Evolutionary conservation across 306 rosid genomes (phyloP), one percentile per base, ranked within the genome.

Genomic region (Nissolia schottii): DNA sequence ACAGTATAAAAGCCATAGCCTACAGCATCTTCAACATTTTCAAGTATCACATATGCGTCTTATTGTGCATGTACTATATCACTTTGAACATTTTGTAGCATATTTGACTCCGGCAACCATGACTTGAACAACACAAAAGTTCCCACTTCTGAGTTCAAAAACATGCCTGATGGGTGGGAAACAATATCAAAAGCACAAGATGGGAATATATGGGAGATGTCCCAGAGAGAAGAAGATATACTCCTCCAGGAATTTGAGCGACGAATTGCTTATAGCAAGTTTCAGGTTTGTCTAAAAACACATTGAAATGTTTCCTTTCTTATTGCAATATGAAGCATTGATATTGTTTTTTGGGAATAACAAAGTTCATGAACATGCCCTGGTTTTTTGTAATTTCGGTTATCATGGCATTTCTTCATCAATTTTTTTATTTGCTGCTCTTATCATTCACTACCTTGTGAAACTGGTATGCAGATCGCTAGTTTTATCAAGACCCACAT

Each of bases 131-230:
- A 77, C 56, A 71, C 90, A 11, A 80, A 83, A 51, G 83, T 77
- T 62, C 88, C 85, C 18, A 82, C 85, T 64, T 69, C 86, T 1
- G 95, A 91, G 69, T 81, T 87, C 72, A 91, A 90, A 86, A 85
- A 84, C 85, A 82, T 77, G 78, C 98, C 98, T 19, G 98, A 91
- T 67, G 98, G 98, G 25, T 91, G 98, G 98, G 98, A 94, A 76
- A 89, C 98, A n/a, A 76, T 87, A 25, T 72, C 90, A 5, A 94
- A 89, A 79, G 59, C 82, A 54, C 82, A 77, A 28, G 96, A 91
- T 63, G 97, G 92, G 62, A 94, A 85, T 69, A 49, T 94, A 27
- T 94, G 98, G 98, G 95, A 89, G 82, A 94, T 94, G 97, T 85
- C 98, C 7, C 97, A 94, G 73, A 89, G 96, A 70, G 97, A 94